phyloP scores from a whole-genome alignment of 306 rosid species.

The Pterocarpus macrocarpus region DNA sequence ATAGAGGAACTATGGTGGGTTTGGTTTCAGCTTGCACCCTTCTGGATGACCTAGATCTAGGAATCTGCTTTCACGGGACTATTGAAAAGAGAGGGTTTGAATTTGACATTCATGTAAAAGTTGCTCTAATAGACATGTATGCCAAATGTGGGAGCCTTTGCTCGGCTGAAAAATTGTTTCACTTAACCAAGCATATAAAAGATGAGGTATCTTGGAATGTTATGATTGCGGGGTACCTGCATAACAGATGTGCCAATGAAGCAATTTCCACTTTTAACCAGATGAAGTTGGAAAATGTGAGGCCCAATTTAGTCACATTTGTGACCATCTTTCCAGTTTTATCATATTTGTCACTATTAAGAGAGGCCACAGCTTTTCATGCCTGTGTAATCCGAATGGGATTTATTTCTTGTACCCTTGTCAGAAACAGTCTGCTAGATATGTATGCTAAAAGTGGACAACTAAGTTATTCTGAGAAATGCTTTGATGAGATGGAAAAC shows the following conservation, averaged over 20 bases:
- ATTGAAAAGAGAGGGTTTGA: constrained; percentile 64
- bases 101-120: constrained; percentile 56
- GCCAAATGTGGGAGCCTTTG: constrained; percentile 65
- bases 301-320: constrained; percentile 67
- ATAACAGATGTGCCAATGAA: constrained; percentile 54
- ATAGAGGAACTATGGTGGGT: constrained; percentile 66
- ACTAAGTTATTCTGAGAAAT: constrained; percentile 65
- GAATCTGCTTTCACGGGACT: constrained; percentile 65
- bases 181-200: constrained; percentile 46
- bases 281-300: constrained; percentile 62
- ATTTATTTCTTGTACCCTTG: constrained; percentile 56
- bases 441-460: constrained; percentile 80
- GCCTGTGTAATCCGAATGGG: constrained; percentile 69
- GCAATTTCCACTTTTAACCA: constrained; percentile 57
- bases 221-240: constrained; percentile 68
- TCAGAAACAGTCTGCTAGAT: constrained; percentile 68
- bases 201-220: constrained; percentile 73
- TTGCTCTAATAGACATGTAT: constrained; percentile 72
- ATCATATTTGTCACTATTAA: constrained; percentile 59
- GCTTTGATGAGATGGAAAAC: constrained; percentile 70
- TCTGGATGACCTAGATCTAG: constrained; percentile 50
- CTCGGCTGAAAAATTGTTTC: constrained; percentile 65
- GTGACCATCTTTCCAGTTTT: constrained; percentile 68
- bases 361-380: constrained; percentile 73
- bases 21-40: constrained; percentile 60